Evolutionary conservation across 2,329 filamentous ascomycete species (phyloP), one percentile per base, ranked within the genome.

Genomic region (Aspergillus pseudoterreus): DNA sequence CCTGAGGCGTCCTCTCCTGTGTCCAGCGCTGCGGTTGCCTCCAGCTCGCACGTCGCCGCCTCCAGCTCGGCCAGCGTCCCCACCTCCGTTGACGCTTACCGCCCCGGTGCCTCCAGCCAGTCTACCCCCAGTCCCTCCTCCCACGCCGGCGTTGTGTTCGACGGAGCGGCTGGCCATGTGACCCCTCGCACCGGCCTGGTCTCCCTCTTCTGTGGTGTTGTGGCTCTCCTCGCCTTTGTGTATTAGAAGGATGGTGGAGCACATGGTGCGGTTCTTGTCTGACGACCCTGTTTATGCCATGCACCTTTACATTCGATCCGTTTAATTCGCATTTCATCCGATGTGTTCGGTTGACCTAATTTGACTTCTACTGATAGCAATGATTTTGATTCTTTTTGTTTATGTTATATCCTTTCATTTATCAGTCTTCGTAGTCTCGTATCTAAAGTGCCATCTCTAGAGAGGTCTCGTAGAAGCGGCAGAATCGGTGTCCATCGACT

Each of bases 41-140:
- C 32, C 45, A 46, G 55, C 57, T 68, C 49, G 62, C 57, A 52
- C 19, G 32, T 39, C 21, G 32, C 46, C 57, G 65, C 54, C 60
- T 67, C 61, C 14, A 61, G 67, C 1, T 65, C 67, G 22, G 69
- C 63, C 1, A 54, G 47, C 5, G 62, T 76, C 15, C 78, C 77
- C 24, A 69, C 67, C 43, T 76, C 77, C 48, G 75, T 73, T 21
- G 75, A 74, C 84, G 0, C 74, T 30, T 62, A 70, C 46, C 70
- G 72, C 15, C 47, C 45, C 11, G 30, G 45, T 6, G n/a, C 19
- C 50, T 63, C 63, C 49, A 71, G 77, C 51, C 70, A 35, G 3
- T 70, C 27, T 73, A 73, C 6, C 62, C 70, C 19, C 59, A 73
- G 50, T 63, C 70, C 43, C 65, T 73, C 35, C 62, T 75, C 57